Base-by-base conservation (phyloP, 352 stramenopile genomes). In the Globisporangium perplexum region DNA sequence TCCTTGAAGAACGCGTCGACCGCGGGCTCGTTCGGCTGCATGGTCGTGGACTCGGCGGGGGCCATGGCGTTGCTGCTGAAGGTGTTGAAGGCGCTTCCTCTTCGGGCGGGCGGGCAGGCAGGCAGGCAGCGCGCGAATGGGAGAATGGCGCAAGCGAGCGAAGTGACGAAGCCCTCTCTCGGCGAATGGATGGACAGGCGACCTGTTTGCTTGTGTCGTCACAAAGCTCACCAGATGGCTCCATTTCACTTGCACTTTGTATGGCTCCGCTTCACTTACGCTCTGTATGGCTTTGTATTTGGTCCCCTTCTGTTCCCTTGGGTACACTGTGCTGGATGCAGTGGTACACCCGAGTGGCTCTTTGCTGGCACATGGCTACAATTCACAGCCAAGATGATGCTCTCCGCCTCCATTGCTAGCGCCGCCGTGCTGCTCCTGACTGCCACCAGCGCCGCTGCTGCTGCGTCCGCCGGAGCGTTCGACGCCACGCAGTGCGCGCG, bases 1-100 rank as follows among this genome's bases (percentile, higher is more conserved):
- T 70, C 72, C 38, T 83, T 59, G 57, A 89, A 89, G 70, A 86
- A 89, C 42, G 73, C 69, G 48, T 47, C 42, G 39, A 44, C 39
- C 17, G 39, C 39, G 11, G 39, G 39, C 39, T 44, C 39, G 39
- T 44, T 44, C 39, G 39, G 39, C 39, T 44, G 39, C 39, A 44
- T 44, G 18, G 39, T 12, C 7, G 39, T 12, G 8, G 39, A 24
- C 18, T 23, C n/a, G 39, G 39, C 39, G 20, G 39, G 39, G 7
- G 39, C 39, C 39, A 44, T 44, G 33, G 7, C 10, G 10, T 1
- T 38, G 33, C 2, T 33, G 7, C n/a, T n/a, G n/a, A n/a, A n/a
- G n/a, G n/a, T n/a, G n/a, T n/a, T n/a, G n/a, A n/a, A n/a, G n/a
- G n/a, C n/a, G n/a, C n/a, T n/a, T n/a, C n/a, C n/a, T n/a, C n/a